Evolutionary conservation across 148 eudicot species (phyloP).

Genomic region (Salicornia ramosissima): DNA sequence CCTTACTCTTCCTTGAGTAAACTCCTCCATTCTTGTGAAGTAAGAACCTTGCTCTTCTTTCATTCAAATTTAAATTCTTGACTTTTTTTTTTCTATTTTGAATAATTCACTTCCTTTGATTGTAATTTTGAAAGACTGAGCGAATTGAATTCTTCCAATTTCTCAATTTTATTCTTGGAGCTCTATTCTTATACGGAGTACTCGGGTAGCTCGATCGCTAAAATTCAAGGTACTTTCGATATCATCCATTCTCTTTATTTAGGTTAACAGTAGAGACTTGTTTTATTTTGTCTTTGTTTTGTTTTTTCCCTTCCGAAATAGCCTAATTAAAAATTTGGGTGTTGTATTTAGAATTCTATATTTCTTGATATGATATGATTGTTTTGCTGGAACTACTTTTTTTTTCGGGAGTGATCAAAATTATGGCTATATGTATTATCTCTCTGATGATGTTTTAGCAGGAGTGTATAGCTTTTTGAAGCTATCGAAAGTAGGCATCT

Average conservation of each 20-base stretch:
- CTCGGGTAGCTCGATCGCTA: slow-evolving; percentile 1
- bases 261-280: neutral
- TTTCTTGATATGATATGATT: too few species aligned
- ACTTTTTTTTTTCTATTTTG: neutral
- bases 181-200: neutral
- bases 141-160: neutral
- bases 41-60: too few species aligned
- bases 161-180: slow-evolving; percentile 1
- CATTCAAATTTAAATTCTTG: neutral
- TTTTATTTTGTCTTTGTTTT: neutral
- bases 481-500: neutral
- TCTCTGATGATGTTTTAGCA: neutral
- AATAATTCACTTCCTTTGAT: neutral
- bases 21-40: too few species aligned
- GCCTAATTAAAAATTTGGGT: neutral
- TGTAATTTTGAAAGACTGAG: neutral
- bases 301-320: neutral
- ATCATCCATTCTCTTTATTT: neutral
- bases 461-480: neutral
- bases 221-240: slow-evolving; percentile 14
- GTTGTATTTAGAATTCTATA: neutral
- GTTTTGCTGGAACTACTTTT: neutral
- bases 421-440: too few species aligned
- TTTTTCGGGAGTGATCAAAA: neutral
- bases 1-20: too few species aligned